These are phyloP conservation scores for Aphanoascus verrucosus DNA, from an alignment of 2,329 filamentous ascomycete genomes.

Conservation along the genomic window DNA sequence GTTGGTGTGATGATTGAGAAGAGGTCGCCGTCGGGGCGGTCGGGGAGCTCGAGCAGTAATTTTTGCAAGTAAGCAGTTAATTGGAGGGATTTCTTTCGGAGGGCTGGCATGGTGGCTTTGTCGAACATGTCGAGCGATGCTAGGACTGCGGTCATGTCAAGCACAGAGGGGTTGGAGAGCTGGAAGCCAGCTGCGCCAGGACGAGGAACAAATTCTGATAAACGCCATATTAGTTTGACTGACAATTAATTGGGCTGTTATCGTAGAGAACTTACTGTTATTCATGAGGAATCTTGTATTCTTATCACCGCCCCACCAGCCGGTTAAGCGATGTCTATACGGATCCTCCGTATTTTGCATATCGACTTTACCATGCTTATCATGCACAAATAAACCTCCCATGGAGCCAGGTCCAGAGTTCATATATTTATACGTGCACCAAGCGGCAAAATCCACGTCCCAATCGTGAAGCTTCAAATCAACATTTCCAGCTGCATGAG, in stretches of 20 bases:
- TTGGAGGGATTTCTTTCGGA: conserved; percentile 60
- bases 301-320: conserved; percentile 84
- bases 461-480: conserved; percentile 71
- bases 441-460: conserved; percentile 82
- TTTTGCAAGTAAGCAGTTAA: conserved; percentile 68
- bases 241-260: conserved; percentile 8
- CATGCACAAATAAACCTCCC: conserved; percentile 69
- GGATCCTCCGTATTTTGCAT: conserved; percentile 31
- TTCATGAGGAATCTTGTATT: conserved; percentile 70
- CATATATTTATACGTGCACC: conserved; percentile 93
- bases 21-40: conserved; percentile 27
- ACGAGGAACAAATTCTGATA: conserved; percentile 57
- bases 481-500: conserved; percentile 77
- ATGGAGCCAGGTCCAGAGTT: conserved; percentile 77
- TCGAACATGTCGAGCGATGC: conserved; percentile 65
- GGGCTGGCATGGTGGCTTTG: conserved; percentile 55
- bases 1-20: conserved; percentile 60
- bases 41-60: conserved; percentile 40
- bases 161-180: conserved; percentile 69
- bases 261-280: conserved; percentile 40
- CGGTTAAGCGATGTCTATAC: conserved; percentile 59
- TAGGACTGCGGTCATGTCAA: conserved; percentile 65
- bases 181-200: conserved; percentile 72
- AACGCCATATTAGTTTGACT: background rate
- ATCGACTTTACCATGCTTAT: conserved; percentile 49